phyloP scores from a whole-genome alignment of 2,329 filamentous ascomycete genomes.

The Periconia macrospinosa region DNA sequence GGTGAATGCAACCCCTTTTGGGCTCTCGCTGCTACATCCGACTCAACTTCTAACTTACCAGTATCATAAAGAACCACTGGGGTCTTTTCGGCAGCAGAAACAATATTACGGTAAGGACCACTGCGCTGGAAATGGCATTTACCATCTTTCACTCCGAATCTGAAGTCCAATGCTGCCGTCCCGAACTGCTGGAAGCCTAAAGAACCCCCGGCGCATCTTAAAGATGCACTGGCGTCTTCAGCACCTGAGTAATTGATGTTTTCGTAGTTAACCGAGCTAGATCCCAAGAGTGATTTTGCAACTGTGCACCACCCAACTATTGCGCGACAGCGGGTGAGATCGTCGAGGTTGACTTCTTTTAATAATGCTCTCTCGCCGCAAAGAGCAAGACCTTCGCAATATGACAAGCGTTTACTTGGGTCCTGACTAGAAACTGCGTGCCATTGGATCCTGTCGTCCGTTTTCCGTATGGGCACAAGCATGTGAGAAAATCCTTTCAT shows the following conservation, averaged over 20 bases:
- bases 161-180: conserved; percentile 11
- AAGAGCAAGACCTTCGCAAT: conserved; percentile 8
- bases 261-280: conserved; percentile 11
- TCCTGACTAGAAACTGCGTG: conserved; percentile 13
- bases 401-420: conserved; percentile 11
- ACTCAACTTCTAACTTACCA: too few relatives aligned
- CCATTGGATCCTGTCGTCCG: conserved; percentile 15
- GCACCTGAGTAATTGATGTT: conserved; percentile 20
- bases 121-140: conserved; percentile 16
- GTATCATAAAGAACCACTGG: conserved; percentile 15
- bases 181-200: conserved; percentile 19
- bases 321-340: conserved; percentile 8
- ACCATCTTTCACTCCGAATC: conserved; percentile 14
- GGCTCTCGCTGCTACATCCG: too few relatives aligned
- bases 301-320: conserved; percentile 19
- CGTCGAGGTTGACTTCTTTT: conserved; percentile 10
- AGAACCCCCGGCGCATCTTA: conserved; percentile 10
- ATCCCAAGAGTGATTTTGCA: conserved; percentile 8
- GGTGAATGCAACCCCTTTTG: too few relatives aligned
- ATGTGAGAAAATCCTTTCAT: conserved; percentile 20
- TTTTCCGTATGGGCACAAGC: conserved; percentile 13
- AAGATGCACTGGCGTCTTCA: background rate
- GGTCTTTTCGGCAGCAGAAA: conserved; percentile 13
- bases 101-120: conserved; percentile 14
- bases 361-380: conserved; percentile 7